A percentile compares a stretch with the other conserved stretches of the same genome.
These are phyloP conservation scores for Trifolium repens DNA, from an alignment of 306 rosid species.

Conservation along the genomic window DNA sequence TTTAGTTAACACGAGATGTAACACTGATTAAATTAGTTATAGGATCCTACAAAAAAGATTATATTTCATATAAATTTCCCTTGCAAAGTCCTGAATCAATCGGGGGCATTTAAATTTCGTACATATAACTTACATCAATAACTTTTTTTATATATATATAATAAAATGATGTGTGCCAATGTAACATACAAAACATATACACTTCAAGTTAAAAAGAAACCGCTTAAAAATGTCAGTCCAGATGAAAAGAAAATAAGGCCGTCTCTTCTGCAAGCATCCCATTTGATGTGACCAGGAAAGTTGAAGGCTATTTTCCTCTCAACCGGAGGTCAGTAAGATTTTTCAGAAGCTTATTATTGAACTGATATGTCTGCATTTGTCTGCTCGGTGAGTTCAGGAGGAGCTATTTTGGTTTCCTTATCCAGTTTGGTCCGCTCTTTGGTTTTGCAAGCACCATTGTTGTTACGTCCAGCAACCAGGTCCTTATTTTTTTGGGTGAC, in stretches of 20 bases:
- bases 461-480: constrained; percentile 46
- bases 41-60: constrained; percentile 38
- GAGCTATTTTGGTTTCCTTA: constrained; percentile 54
- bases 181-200: constrained; percentile 86
- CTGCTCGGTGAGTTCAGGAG: constrained; percentile 53
- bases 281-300: constrained; percentile 47
- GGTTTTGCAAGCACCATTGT: constrained; percentile 48
- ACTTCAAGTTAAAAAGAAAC: constrained; percentile 63
- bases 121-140: constrained; percentile 50
- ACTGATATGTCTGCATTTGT: constrained; percentile 68
- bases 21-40: constrained; percentile 17
- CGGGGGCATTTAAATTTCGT: constrained; percentile 36
- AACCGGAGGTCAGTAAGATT: constrained; percentile 52
- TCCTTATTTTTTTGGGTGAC: constrained; percentile 49
- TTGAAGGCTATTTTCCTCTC: constrained; percentile 48
- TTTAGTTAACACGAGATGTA: constrained; percentile 16
- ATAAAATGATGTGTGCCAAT: constrained; percentile 53
- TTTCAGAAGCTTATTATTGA: constrained; percentile 56
- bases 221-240: constrained; percentile 65
- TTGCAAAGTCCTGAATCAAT: constrained; percentile 35
- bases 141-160: constrained; percentile 56
- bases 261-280: constrained; percentile 59
- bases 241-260: constrained; percentile 62
- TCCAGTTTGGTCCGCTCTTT: constrained; percentile 54
- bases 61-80: constrained; percentile 38